Base-by-base conservation (phyloP, 805 yeast genomes). In the Candida ortonii region DNA sequence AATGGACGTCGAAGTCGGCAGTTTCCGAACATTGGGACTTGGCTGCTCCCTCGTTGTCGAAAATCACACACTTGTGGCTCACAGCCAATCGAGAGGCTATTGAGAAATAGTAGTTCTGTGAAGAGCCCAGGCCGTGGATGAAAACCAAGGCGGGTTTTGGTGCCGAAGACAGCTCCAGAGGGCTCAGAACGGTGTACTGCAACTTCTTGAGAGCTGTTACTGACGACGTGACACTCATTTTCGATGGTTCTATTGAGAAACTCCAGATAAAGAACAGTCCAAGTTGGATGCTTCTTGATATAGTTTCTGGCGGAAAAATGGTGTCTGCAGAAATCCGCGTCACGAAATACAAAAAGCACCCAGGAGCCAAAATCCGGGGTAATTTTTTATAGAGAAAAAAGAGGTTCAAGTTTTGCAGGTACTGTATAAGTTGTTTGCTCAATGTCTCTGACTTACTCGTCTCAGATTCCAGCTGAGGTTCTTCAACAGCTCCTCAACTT, bases 81-180 rank as follows among this genome's bases (percentile, higher is more conserved):
- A 19, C 26, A 11, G 44, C 16, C 4, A 43, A 30, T 22, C 18
- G 28, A 5, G 17, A 5, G 3, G 44, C 47, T 7, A 32, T 26
- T 5, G 47, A 22, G 18, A 22, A 40, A 16, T 40, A 43, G 30
- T 19, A 43, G 20, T 43, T 43, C 20, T 43, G 47, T 7, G 47
- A 40, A 3, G 47, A 43, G 11, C 47, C 47, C 9, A 43, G 23
- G 8, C 47, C 47, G 28, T 43, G 47, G 21, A 43, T 17, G 28
- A 40, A 43, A 6, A 43, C 26, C 8, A 43, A 12, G 6, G 47
- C 40, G 7, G 43, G 38, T 2, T 8, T 25, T 20, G 22, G 22
- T 8, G 22, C 8, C 10, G 8, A 9, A 8, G 11, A 20, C 22
- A n/a, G n/a, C n/a, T 8, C 17, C 26, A 13, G 21, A 14, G 22